Conservation (phyloP, 768 basidiomycete species). For the Leccinum incarnatum region DNA sequence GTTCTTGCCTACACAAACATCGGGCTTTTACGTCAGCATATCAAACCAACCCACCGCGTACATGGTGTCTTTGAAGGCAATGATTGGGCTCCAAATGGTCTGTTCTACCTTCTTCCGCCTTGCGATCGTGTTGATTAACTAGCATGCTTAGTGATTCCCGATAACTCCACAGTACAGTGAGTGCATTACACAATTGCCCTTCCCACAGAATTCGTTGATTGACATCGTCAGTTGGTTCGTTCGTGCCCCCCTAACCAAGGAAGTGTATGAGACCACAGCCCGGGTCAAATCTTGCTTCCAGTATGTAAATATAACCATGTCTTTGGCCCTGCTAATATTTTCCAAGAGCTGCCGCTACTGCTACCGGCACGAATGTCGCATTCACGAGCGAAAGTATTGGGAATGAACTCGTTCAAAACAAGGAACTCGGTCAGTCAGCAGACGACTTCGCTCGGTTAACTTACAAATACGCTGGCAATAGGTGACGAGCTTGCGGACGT, state of each 20-base stretch:
- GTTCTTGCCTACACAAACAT: conserved; percentile 81
- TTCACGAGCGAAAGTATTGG: conserved; percentile 36
- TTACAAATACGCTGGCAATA: conserved; percentile 23
- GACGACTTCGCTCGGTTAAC: background rate
- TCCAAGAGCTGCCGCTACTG: conserved; percentile 60
- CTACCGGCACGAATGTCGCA: conserved; percentile 59
- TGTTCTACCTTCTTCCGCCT: conserved; percentile 14
- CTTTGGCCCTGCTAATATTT: background rate
- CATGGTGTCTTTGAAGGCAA: conserved; percentile 78
- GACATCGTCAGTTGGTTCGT: conserved; percentile 55
- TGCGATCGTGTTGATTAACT: background rate
- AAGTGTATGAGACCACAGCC: conserved; percentile 53
- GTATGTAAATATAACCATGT: conserved; percentile 36
- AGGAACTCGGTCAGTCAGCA: conserved; percentile 46
- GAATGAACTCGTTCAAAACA: conserved; percentile 68
- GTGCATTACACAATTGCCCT: conserved; percentile 16
- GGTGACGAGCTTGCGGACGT: conserved; percentile 65
- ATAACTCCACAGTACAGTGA: conserved; percentile 70
- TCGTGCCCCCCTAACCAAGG: conserved; percentile 65
- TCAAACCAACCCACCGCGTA: conserved; percentile 71
- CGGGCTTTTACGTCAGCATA: conserved; percentile 77
- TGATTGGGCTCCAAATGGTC: conserved; percentile 74
- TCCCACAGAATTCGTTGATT: background rate
- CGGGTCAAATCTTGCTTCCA: conserved; percentile 72
- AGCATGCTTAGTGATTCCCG: conserved; percentile 65